These are phyloP conservation scores for Stramenopiles sp. DNA, from an alignment of 352 stramenopile species.

Conservation along the genomic window DNA sequence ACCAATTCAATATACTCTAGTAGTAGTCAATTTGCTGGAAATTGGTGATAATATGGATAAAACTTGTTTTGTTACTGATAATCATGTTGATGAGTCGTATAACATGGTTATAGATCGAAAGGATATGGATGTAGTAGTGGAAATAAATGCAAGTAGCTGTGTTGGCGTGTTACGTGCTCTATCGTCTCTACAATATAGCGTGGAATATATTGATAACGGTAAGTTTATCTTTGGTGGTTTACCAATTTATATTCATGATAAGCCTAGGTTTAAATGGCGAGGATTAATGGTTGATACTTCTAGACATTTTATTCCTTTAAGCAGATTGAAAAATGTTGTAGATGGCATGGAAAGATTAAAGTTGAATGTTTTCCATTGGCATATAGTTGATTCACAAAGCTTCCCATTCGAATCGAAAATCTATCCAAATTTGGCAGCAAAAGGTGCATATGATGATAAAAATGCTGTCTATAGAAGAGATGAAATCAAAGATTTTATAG, in stretches of 20 bases:
- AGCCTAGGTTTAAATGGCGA: slow-evolving; percentile 30
- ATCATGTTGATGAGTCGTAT: not conserved
- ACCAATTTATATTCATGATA: slow-evolving; percentile 20
- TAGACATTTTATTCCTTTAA: slow-evolving; percentile 36
- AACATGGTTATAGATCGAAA: not conserved
- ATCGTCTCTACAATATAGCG: slow-evolving; percentile 32
- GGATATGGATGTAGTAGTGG: not conserved
- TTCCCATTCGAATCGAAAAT: slow-evolving; percentile 23
- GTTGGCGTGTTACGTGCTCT: slow-evolving; percentile 30
- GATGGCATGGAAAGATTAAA: slow-evolving; percentile 24
- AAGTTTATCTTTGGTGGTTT: slow-evolving; percentile 4
- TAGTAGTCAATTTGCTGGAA: not conserved
- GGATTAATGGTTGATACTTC: slow-evolving; percentile 42
- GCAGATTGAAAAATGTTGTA: slow-evolving; percentile 20
- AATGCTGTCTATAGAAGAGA: slow-evolving; percentile 20
- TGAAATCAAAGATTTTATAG: slow-evolving; percentile 18
- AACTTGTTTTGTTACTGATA: not conserved
- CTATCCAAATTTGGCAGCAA: slow-evolving; percentile 22
- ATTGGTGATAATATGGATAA: not conserved
- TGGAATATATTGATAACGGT: slow-evolving; percentile 24
- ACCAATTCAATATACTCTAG: not conserved
- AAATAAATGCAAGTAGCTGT: slow-evolving; percentile 20
- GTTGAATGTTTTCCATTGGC: slow-evolving; percentile 32
- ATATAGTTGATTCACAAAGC: slow-evolving; percentile 24
- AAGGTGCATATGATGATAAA: slow-evolving; percentile 25